phyloP scores from a whole-genome alignment of 148 eudicot species.

The Spergularia marina region DNA sequence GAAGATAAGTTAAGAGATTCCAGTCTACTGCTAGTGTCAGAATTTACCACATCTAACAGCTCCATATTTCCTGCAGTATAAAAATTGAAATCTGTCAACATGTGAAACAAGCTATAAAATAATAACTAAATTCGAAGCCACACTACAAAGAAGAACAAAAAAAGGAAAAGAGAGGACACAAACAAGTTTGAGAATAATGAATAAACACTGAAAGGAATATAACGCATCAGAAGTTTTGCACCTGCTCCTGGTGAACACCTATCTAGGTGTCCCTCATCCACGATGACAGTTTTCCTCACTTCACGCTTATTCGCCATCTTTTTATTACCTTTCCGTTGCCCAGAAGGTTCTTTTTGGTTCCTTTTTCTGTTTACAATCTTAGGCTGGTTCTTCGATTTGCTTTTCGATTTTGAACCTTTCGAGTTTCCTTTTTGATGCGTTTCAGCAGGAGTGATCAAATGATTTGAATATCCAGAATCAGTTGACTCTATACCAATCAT shows the following conservation, averaged over 20 bases:
- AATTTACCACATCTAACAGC: constrained; percentile 31
- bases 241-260: constrained; percentile 47
- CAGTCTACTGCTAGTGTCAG: constrained; percentile 27
- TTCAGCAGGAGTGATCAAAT: constrained; percentile 33
- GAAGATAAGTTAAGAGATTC: constrained; percentile 23
- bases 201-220: background rate
- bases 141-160: background rate
- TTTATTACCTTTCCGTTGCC: constrained; percentile 38
- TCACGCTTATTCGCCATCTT: constrained; percentile 32
- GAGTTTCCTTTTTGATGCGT: constrained; percentile 31
- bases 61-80: constrained; percentile 35
- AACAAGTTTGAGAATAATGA: constrained; percentile 5
- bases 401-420: constrained; percentile 41
- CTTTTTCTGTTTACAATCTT: constrained; percentile 31
- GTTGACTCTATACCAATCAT: constrained; percentile 34
- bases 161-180: too few relatives aligned
- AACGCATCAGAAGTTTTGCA: constrained; percentile 20
- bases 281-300: constrained; percentile 33
- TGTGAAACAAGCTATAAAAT: background rate
- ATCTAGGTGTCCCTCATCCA: constrained; percentile 25
- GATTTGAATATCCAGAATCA: constrained; percentile 28
- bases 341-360: constrained; percentile 32
- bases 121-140: constrained; percentile 5
- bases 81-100: background rate
- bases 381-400: constrained; percentile 33